Conservation (phyloP, 129 eudicot species). For the Tanacetum coccineum region DNA sequence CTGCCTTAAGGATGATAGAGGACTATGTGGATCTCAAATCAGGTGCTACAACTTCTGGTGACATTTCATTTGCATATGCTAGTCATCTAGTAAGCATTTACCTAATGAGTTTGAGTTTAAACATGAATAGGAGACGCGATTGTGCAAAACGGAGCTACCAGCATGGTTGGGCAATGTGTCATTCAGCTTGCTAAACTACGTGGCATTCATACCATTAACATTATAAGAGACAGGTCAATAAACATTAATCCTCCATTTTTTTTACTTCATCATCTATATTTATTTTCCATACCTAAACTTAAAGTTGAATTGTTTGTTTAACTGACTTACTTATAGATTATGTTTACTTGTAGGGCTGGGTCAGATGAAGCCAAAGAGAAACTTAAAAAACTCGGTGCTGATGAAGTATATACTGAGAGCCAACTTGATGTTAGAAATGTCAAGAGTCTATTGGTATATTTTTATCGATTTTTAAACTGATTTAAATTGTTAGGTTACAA, state of each 20-base stretch:
- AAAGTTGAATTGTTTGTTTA: slow-evolving; percentile 9
- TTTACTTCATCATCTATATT: neutral
- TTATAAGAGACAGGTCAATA: slow-evolving; percentile 83
- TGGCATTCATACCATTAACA: slow-evolving; percentile 73
- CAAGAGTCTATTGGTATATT: slow-evolving; percentile 68
- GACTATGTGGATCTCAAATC: slow-evolving; percentile 77
- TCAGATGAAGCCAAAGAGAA: slow-evolving; percentile 82
- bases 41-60: slow-evolving; percentile 39
- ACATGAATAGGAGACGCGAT: slow-evolving; percentile 64
- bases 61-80: slow-evolving; percentile 3
- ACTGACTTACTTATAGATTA: slow-evolving; percentile 4
- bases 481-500: neutral
- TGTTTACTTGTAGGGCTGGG: slow-evolving; percentile 52
- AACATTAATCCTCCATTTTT: neutral
- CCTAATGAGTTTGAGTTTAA: slow-evolving; percentile 16
- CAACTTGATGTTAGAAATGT: slow-evolving; percentile 71
- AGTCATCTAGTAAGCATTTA: neutral
- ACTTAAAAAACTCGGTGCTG: slow-evolving; percentile 82
- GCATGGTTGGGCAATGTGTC: slow-evolving; percentile 96
- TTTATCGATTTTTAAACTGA: neutral
- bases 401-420: slow-evolving; percentile 80
- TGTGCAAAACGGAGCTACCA: slow-evolving; percentile 98
- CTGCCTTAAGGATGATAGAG: slow-evolving; percentile 90
- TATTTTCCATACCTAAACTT: neutral
- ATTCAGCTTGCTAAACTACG: slow-evolving; percentile 83